Percentiles rank a stretch among this genome's conserved stretches.
Conservation (phyloP, 441 rosid species). For the Bruguiera hainesii region DNA sequence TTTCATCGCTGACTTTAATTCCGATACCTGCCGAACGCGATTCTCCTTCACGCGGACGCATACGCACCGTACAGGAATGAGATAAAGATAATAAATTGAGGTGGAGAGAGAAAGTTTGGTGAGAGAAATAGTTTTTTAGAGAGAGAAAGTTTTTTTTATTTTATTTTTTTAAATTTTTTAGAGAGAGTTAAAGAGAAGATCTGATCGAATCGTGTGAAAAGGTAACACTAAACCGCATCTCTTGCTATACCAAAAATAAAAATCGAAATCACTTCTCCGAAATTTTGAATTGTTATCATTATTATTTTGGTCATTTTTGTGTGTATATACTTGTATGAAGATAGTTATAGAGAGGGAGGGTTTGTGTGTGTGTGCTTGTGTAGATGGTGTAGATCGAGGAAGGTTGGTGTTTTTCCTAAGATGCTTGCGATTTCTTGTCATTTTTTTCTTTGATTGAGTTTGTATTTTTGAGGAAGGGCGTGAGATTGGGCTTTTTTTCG, state of each 20-base stretch:
- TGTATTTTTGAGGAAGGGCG: conserved; percentile 24
- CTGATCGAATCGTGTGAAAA: conserved; percentile 31
- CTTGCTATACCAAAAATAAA: too few relatives aligned
- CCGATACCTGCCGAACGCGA: conserved; percentile 31
- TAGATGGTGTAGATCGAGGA: conserved; percentile 1
- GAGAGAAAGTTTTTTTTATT: background rate
- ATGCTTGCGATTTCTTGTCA: background rate
- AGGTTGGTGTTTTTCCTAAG: background rate
- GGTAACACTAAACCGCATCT: background rate
- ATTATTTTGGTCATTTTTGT: too few relatives aligned
- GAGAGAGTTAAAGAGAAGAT: conserved; percentile 34
- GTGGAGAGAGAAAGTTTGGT: conserved; percentile 6
- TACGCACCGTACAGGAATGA: conserved; percentile 60
- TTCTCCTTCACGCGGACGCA: conserved; percentile 33
- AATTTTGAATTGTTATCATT: background rate
- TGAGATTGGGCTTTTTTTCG: background rate
- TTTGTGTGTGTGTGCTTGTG: background rate
- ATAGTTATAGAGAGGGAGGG: too few relatives aligned
- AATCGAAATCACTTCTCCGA: background rate
- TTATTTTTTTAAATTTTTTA: conserved; percentile 1
- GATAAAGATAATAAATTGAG: conserved; percentile 35
- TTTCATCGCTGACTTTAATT: background rate
- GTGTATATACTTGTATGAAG: too few relatives aligned
- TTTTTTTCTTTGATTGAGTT: conserved; percentile 13
- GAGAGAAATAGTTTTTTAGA: conserved; percentile 21